These are phyloP conservation scores for Ustilago cynodontis DNA, from an alignment of 1,284 basidiomycete genomes.

Conservation along the genomic window DNA sequence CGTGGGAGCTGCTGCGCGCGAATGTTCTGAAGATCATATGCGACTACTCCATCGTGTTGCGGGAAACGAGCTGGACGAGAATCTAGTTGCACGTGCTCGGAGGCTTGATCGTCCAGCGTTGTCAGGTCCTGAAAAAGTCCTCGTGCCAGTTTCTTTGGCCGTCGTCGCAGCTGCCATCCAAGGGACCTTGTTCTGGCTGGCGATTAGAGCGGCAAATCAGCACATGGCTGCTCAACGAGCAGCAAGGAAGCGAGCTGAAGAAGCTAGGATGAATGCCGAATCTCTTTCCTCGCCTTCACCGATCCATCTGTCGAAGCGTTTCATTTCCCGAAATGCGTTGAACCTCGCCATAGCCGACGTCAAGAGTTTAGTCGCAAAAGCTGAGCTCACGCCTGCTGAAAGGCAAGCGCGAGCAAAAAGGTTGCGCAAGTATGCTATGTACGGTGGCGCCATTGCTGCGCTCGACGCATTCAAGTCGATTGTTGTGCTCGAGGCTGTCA, in stretches of 20 bases:
- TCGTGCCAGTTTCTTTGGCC: not conserved
- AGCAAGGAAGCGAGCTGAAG: not conserved
- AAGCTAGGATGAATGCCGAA: not conserved
- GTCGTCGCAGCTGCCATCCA: not conserved
- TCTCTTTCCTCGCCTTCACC: not conserved
- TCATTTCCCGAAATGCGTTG: not conserved
- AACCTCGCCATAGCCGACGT: conserved; percentile 6
- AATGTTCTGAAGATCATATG: not conserved
- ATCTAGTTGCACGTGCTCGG: too few relatives aligned
- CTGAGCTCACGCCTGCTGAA: conserved; percentile 2
- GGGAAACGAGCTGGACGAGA: not conserved
- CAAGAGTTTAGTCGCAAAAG: conserved; percentile 7
- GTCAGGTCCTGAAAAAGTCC: too few relatives aligned
- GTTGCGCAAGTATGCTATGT: not conserved
- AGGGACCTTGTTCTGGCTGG: not conserved
- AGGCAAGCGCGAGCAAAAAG: conserved; percentile 6
- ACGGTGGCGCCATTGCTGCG: not conserved
- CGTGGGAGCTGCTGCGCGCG: not conserved
- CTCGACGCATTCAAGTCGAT: not conserved
- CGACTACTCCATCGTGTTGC: not conserved
- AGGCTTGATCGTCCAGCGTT: not conserved
- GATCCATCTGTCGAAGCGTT: not conserved
- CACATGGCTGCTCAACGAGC: not conserved
- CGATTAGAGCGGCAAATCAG: not conserved
- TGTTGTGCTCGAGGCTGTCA: not conserved